Conservation (phyloP, 2,329 filamentous ascomycete genomes). For the Paracorniculantispora psalliotae region DNA sequence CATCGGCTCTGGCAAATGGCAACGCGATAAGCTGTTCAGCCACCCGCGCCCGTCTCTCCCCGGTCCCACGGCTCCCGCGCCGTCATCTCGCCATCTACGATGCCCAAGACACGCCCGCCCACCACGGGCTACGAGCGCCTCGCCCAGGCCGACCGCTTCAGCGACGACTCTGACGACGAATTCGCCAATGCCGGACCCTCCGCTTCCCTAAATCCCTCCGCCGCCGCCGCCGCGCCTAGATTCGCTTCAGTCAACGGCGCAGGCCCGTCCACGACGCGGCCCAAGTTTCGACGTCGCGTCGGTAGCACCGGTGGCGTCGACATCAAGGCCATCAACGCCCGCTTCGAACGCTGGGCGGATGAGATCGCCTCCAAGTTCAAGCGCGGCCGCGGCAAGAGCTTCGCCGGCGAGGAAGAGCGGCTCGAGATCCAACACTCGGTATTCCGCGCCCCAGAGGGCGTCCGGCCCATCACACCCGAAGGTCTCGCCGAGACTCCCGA, state of each 20-base stretch:
- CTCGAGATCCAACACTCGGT: conserved; percentile 97
- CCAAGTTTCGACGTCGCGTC: conserved; percentile 42
- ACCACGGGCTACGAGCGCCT: conserved; percentile 83
- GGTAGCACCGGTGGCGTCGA: conserved; percentile 85
- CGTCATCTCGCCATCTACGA: conserved; percentile 30
- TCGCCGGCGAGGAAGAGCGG: conserved; percentile 70
- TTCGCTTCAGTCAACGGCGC: conserved; percentile 61
- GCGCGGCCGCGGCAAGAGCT: conserved; percentile 69
- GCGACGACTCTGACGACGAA: conserved; percentile 65
- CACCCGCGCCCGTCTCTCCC: neutral
- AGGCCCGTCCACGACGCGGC: conserved; percentile 44
- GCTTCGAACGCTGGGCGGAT: conserved; percentile 93
- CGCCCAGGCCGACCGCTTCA: conserved; percentile 72
- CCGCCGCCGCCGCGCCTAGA: conserved; percentile 42
- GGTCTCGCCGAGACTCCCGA: conserved; percentile 60
- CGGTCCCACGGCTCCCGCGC: neutral
- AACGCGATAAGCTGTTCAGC: neutral
- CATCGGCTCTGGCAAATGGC: conserved; percentile 1
- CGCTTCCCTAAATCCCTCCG: conserved; percentile 53
- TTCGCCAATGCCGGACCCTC: conserved; percentile 49
- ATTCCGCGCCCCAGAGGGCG: conserved; percentile 86
- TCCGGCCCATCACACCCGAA: conserved; percentile 74
- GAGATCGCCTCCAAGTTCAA: conserved; percentile 98
- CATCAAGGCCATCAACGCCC: conserved; percentile 95
- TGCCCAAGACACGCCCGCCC: conserved; percentile 64